These are phyloP conservation scores for Thalassiosira livingstoniorum DNA, from an alignment of 352 stramenopile species.

Conservation along the genomic window DNA sequence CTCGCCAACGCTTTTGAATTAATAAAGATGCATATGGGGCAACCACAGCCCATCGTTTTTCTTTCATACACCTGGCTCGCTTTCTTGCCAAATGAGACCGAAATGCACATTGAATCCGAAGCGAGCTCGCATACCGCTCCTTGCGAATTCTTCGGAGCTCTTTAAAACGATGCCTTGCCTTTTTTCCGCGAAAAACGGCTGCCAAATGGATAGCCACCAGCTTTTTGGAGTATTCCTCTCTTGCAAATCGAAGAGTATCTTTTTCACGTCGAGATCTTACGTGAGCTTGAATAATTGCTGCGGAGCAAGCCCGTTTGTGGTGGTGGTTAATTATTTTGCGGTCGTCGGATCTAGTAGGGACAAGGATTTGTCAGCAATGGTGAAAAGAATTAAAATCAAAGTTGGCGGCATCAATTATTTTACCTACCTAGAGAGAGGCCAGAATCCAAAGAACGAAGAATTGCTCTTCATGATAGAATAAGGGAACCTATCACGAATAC, in stretches of 20 bases:
- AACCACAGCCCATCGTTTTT: constrained; percentile 39
- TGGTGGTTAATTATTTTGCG: constrained; percentile 90
- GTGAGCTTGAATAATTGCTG: constrained; percentile 72
- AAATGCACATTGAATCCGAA: constrained; percentile 88
- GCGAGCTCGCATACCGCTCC: constrained; percentile 54
- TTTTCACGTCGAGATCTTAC: constrained; percentile 53
- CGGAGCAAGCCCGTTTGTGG: constrained; percentile 80
- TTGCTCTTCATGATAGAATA: constrained; percentile 67
- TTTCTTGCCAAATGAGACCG: constrained; percentile 79
- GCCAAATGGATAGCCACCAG: constrained; percentile 85
- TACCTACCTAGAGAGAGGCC: constrained; percentile 85
- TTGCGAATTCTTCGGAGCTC: constrained; percentile 40
- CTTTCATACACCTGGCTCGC: constrained; percentile 55
- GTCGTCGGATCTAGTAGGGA: too few relatives aligned
- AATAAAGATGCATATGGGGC: constrained; percentile 45
- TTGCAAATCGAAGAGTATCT: constrained; percentile 41
- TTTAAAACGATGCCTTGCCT: constrained; percentile 40
- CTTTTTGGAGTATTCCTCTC: constrained; percentile 71
- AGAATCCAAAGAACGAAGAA: constrained; percentile 86
- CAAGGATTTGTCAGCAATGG: too few relatives aligned
- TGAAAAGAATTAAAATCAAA: too few relatives aligned
- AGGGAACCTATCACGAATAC: constrained; percentile 68
- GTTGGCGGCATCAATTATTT: too few relatives aligned
- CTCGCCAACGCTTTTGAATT: constrained; percentile 70
- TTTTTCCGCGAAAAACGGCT: constrained; percentile 71